Percentiles rank a stretch among this genome's conserved stretches.
These are phyloP conservation scores for Croton setiger DNA, from an alignment of 441 rosid species.

Conservation along the genomic window DNA sequence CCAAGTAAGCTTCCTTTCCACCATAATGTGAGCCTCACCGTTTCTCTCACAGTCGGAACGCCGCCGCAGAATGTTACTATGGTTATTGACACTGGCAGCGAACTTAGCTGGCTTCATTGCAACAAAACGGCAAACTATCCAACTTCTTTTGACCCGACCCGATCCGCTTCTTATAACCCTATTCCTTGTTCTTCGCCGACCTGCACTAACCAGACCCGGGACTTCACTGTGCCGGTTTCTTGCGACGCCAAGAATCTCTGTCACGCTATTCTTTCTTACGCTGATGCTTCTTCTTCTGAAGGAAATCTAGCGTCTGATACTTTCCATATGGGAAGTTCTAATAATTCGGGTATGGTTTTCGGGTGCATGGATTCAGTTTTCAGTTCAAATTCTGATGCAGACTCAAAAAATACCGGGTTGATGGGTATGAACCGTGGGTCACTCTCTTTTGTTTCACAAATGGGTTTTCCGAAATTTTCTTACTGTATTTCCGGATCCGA, in stretches of 20 bases:
- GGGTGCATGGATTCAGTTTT: conserved; percentile 75
- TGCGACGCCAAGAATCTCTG: conserved; percentile 71
- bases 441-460: conserved; percentile 68
- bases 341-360: conserved; percentile 44
- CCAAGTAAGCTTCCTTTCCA: conserved; percentile 73
- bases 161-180: conserved; percentile 56
- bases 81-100: conserved; percentile 92
- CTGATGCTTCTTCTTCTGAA: conserved; percentile 77
- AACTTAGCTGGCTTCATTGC: conserved; percentile 88
- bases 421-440: conserved; percentile 93
- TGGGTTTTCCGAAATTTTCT: conserved; percentile 76
- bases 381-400: conserved; percentile 68
- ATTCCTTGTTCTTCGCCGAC: conserved; percentile 65
- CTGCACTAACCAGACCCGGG: conserved; percentile 60
- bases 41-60: conserved; percentile 67
- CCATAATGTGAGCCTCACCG: conserved; percentile 77
- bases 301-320: conserved; percentile 74
- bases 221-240: conserved; percentile 73
- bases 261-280: conserved; percentile 76
- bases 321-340: conserved; percentile 52
- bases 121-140: conserved; percentile 41
- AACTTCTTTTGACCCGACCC: conserved; percentile 48
- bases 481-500: conserved; percentile 78
- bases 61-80: conserved; percentile 85
- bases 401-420: conserved; percentile 59